These are phyloP conservation scores for Colletotrichum sojae DNA, from an alignment of 2,329 filamentous ascomycete species.

Conservation along the genomic window DNA sequence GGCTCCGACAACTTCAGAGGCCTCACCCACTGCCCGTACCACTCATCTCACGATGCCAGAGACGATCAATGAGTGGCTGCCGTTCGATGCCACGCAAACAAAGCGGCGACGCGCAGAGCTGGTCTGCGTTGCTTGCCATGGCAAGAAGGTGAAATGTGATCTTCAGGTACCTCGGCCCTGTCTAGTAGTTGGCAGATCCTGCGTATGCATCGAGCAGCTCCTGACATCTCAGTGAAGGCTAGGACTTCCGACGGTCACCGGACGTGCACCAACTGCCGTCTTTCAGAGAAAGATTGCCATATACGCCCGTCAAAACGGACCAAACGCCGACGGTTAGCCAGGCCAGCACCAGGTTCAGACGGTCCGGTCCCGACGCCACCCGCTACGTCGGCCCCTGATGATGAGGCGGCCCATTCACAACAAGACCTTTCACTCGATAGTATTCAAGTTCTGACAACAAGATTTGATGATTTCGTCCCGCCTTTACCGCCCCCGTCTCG, in stretches of 20 bases:
- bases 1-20: too few relatives aligned
- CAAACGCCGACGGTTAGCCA: constrained; percentile 40
- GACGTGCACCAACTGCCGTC: constrained; percentile 48
- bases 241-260: constrained; percentile 44
- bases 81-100: constrained; percentile 48
- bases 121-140: constrained; percentile 51
- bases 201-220: background rate
- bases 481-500: background rate
- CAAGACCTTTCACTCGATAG: background rate
- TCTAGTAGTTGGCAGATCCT: background rate
- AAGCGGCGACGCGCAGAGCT: constrained; percentile 51
- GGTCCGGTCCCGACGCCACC: background rate
- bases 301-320: constrained; percentile 48
- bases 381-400: constrained; percentile 19
- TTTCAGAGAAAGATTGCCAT: constrained; percentile 46
- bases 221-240: constrained; percentile 16
- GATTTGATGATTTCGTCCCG: constrained; percentile 4
- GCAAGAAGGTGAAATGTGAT: constrained; percentile 54
- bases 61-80: constrained; percentile 50
- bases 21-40: too few relatives aligned
- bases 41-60: constrained; percentile 46
- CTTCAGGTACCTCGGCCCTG: constrained; percentile 44
- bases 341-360: background rate
- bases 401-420: background rate
- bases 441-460: constrained; percentile 1